Evolutionary conservation across 2,329 filamentous ascomycete species (phyloP), one percentile per base, ranked within the genome.

Genomic region (Aspergillus texensis): DNA sequence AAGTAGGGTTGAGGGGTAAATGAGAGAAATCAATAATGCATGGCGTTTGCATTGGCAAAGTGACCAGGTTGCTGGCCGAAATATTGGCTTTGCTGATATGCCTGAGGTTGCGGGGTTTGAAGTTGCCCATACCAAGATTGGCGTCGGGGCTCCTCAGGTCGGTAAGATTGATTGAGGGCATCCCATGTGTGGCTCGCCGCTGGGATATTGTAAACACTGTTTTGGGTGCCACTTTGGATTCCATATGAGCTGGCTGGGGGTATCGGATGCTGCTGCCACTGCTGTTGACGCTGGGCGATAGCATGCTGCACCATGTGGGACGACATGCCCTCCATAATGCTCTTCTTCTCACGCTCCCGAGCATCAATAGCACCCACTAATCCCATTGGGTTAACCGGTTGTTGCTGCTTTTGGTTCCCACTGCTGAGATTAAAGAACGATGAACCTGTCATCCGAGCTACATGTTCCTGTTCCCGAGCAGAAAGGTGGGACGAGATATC

Each of bases 381-480:
- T 0, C 90, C 89, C 26, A 81, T 80, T 0, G 86, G 86, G 36
- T 77, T 74, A 48, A 79, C 74, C 19, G 74, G 84, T 75, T 83
- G 79, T 60, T 81, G 81, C 50, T 80, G 78, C 64, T 84, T 85
- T 66, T 81, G 81, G 57, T 83, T 83, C 57, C 85, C 85, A 43
- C 74, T 78, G 5, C 85, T 85, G 74, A 96, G 81, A 63, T 86
- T 88, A 70, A 96, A 86, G 57, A 96, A 81, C 0, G 93, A 91
- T 0, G 88, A 89, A 1, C 91, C 91, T 0, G 93, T 96, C 69
- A 92, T 84, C 43, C 91, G 88, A 11, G 93, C 91, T n/a, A 96
- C 86, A 69, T 96, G 90, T 78, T 96, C 92, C 75, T 96, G 93
- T 77, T 97, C 93, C 19, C 91, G 88, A 21, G 93, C 93, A 24